A percentile compares a stretch with the other conserved stretches of the same genome.
Conservation (phyloP, 1,284 basidiomycete genomes). For the Porogramme epimiltina region DNA sequence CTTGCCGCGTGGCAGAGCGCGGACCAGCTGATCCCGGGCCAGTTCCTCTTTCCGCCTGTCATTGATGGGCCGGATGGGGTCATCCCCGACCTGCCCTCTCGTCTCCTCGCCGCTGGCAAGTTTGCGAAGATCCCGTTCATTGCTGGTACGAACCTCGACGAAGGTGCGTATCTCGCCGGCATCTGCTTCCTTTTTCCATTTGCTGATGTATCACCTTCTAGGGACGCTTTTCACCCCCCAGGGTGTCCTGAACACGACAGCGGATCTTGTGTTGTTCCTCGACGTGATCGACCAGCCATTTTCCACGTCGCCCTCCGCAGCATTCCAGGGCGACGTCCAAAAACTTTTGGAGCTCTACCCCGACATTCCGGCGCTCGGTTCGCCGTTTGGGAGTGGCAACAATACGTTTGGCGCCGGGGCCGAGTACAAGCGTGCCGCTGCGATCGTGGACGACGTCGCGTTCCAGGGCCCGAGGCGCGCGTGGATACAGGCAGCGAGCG, state of each 20-base stretch:
- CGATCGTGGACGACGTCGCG: slow-evolving; percentile 43
- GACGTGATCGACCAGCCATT: slow-evolving; percentile 22
- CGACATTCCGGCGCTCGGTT: slow-evolving; percentile 47
- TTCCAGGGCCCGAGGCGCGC: slow-evolving; percentile 45
- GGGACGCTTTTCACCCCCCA: slow-evolving; percentile 42
- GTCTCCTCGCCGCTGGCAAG: slow-evolving; percentile 11
- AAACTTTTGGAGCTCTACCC: slow-evolving; percentile 48
- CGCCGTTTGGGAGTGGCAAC: slow-evolving; percentile 52
- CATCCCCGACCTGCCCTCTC: slow-evolving; percentile 20
- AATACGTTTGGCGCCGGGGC: slow-evolving; percentile 48
- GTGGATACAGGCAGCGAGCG: slow-evolving; percentile 41
- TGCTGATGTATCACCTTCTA: slow-evolving; percentile 32
- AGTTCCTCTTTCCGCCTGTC: slow-evolving; percentile 17
- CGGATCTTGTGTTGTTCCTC: slow-evolving; percentile 26
- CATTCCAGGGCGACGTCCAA: slow-evolving; percentile 22
- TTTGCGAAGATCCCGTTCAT: slow-evolving; percentile 24
- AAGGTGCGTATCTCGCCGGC: slow-evolving; percentile 4
- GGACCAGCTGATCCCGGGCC: not conserved
- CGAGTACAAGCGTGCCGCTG: slow-evolving; percentile 45
- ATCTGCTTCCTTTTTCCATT: not conserved
- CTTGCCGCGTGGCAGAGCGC: slow-evolving; percentile 4
- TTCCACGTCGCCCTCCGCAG: slow-evolving; percentile 34
- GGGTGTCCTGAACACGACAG: slow-evolving; percentile 29
- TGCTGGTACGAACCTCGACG: slow-evolving; percentile 17
- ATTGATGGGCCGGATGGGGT: slow-evolving; percentile 16